These are phyloP conservation scores for Bipolaris victoriae DNA, from an alignment of 2,329 filamentous ascomycete species.

Conservation along the genomic window DNA sequence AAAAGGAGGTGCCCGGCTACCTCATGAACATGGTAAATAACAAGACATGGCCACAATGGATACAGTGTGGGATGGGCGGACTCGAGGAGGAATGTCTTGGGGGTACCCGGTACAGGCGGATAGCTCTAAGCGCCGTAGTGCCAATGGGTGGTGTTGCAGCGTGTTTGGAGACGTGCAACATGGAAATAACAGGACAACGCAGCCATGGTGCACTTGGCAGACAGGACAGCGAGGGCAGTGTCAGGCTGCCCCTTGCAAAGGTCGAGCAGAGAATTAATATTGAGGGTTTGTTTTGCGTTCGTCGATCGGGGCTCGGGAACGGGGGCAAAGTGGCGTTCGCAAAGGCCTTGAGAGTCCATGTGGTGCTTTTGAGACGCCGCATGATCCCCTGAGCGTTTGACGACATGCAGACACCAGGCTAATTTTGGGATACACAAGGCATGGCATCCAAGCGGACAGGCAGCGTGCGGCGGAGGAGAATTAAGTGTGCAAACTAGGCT, in stretches of 20 bases:
- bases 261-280: neutral
- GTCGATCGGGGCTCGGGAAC: slow-evolving; percentile 6
- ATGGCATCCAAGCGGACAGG: slow-evolving; percentile 1
- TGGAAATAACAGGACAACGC: slow-evolving; percentile 2
- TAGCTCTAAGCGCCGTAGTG: slow-evolving; percentile 10
- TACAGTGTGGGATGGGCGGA: neutral
- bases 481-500: slow-evolving; percentile 13
- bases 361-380: slow-evolving; percentile 19
- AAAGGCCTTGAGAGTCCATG: slow-evolving; percentile 5
- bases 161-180: slow-evolving; percentile 9
- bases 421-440: slow-evolving; percentile 22
- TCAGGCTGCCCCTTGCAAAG: neutral
- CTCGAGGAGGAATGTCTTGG: slow-evolving; percentile 1
- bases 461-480: slow-evolving; percentile 11
- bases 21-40: neutral
- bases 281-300: slow-evolving; percentile 8
- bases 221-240: neutral
- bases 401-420: slow-evolving; percentile 17
- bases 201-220: neutral
- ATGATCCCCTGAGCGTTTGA: slow-evolving; percentile 33
- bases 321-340: slow-evolving; percentile 9
- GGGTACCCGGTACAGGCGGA: neutral
- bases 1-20: slow-evolving; percentile 6
- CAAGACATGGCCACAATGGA: neutral
- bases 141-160: slow-evolving; percentile 8